Conservation (phyloP, 176 grass and related monocot genomes). For the Bolboschoenus planiculmis region DNA sequence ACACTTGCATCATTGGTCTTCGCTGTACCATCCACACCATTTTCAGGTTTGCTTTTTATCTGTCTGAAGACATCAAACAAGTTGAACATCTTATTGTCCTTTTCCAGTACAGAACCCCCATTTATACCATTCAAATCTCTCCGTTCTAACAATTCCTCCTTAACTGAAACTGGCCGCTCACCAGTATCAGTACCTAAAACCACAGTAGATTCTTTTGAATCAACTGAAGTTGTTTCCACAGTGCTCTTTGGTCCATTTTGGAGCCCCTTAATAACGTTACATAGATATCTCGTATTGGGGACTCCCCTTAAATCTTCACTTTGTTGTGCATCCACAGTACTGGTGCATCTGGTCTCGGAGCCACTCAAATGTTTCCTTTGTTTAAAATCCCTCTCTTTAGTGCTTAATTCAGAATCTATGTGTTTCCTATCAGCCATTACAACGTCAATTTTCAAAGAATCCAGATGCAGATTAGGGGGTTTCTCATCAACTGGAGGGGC, state of each 20-base stretch:
- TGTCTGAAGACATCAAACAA: background rate
- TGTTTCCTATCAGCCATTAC: background rate
- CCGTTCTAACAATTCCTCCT: background rate
- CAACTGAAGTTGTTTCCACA: background rate
- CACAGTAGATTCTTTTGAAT: background rate
- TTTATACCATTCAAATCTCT: background rate
- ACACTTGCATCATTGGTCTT: background rate
- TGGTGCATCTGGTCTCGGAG: background rate
- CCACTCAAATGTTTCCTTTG: background rate
- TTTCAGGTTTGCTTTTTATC: background rate
- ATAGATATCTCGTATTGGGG: background rate
- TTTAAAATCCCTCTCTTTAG: background rate
- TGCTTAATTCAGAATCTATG: background rate
- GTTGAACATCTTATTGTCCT: background rate
- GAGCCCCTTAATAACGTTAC: slow-evolving; percentile 1
- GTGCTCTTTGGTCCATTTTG: slow-evolving; percentile 11
- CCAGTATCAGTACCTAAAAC: background rate
- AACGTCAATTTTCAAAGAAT: slow-evolving; percentile 1
- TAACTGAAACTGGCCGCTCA: background rate
- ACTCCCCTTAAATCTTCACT: background rate
- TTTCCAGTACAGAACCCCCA: background rate
- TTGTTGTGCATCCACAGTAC: background rate
- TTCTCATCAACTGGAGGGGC: background rate
- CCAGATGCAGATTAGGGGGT: background rate
- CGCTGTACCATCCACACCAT: background rate